These are phyloP conservation scores for Aspergillus biplanus DNA, from an alignment of 495 filamentous ascomycete species.

Conservation along the genomic window DNA sequence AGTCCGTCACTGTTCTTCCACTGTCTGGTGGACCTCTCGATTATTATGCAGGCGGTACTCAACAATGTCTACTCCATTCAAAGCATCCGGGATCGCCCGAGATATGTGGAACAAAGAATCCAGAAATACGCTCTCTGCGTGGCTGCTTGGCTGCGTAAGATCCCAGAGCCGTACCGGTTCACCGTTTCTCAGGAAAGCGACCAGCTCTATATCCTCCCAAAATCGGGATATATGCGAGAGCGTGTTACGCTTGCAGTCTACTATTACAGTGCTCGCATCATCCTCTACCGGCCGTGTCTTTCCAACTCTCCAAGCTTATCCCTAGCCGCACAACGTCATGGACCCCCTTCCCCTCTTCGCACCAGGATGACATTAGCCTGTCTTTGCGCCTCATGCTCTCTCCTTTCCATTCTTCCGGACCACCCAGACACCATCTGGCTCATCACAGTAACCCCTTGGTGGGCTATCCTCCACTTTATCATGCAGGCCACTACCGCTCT, in stretches of 20 bases:
- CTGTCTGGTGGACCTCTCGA: slow-evolving; percentile 46
- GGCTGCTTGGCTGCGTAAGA: slow-evolving; percentile 53
- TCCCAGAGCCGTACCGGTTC: slow-evolving; percentile 54
- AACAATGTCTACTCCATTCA: slow-evolving; percentile 60
- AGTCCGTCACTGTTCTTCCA: slow-evolving; percentile 51
- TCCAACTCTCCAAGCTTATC: slow-evolving; percentile 18
- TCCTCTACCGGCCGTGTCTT: slow-evolving; percentile 64
- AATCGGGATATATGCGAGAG: slow-evolving; percentile 25
- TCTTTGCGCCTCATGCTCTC: slow-evolving; percentile 56
- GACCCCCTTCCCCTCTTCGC: slow-evolving; percentile 47
- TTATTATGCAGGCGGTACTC: slow-evolving; percentile 56
- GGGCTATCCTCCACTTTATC: slow-evolving; percentile 62
- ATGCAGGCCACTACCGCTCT: slow-evolving; percentile 64
- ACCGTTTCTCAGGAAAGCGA: slow-evolving; percentile 25
- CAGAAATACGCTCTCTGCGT: slow-evolving; percentile 45
- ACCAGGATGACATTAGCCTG: slow-evolving; percentile 55
- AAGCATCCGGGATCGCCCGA: slow-evolving; percentile 50
- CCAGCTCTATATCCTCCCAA: slow-evolving; percentile 10
- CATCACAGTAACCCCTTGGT: slow-evolving; percentile 59
- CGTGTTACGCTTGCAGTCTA: slow-evolving; percentile 52
- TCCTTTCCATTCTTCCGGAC: slow-evolving; percentile 55
- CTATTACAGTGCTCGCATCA: slow-evolving; percentile 59
- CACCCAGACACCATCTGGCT: slow-evolving; percentile 42
- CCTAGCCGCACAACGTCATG: slow-evolving; percentile 22
- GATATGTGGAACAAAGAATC: slow-evolving; percentile 56